Evolutionary conservation across 371 early-diverging fungal species (phyloP).

Genomic region (Apophysomyces elegans): DNA sequence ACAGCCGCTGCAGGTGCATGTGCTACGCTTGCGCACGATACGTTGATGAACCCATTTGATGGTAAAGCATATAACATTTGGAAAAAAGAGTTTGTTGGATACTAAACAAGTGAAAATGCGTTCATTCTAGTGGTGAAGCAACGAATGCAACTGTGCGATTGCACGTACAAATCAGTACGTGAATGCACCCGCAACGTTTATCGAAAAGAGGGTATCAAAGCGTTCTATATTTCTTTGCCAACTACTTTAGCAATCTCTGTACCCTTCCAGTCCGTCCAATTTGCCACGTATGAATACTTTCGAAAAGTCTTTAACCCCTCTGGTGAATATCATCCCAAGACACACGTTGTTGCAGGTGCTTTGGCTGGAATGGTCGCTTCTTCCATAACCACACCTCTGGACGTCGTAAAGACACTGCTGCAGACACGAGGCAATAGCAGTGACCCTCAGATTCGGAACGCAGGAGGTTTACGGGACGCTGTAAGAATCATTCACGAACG

Average conservation of each 20-base stretch:
- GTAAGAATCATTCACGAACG: slow-evolving; percentile 70
- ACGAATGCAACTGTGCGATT: slow-evolving; percentile 86
- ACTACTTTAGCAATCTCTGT: slow-evolving; percentile 89
- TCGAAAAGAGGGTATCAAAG: slow-evolving; percentile 75
- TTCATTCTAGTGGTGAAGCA: slow-evolving; percentile 82
- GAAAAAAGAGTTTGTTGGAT: background rate
- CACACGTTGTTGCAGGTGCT: slow-evolving; percentile 84
- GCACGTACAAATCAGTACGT: slow-evolving; percentile 60
- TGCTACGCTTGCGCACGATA: slow-evolving; percentile 85
- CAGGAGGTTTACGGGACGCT: slow-evolving; percentile 71
- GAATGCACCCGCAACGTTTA: slow-evolving; percentile 71
- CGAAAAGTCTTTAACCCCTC: slow-evolving; percentile 79
- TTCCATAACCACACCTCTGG: slow-evolving; percentile 86
- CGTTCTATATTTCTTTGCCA: slow-evolving; percentile 92
- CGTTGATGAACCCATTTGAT: slow-evolving; percentile 93
- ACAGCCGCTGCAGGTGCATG: slow-evolving; percentile 83
- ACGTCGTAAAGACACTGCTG: slow-evolving; percentile 89
- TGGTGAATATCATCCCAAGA: slow-evolving; percentile 77
- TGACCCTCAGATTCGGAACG: slow-evolving; percentile 69
- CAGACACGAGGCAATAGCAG: slow-evolving; percentile 81
- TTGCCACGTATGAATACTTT: slow-evolving; percentile 87
- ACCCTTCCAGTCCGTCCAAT: slow-evolving; percentile 92
- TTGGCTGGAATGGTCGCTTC: slow-evolving; percentile 88
- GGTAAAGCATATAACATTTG: slow-evolving; percentile 35
- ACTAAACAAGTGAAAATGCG: background rate